A percentile compares a stretch with the other conserved stretches of the same genome.
Evolutionary conservation across 2,329 filamentous ascomycete species (phyloP).

Genomic region (Trichophyton verrucosum): DNA sequence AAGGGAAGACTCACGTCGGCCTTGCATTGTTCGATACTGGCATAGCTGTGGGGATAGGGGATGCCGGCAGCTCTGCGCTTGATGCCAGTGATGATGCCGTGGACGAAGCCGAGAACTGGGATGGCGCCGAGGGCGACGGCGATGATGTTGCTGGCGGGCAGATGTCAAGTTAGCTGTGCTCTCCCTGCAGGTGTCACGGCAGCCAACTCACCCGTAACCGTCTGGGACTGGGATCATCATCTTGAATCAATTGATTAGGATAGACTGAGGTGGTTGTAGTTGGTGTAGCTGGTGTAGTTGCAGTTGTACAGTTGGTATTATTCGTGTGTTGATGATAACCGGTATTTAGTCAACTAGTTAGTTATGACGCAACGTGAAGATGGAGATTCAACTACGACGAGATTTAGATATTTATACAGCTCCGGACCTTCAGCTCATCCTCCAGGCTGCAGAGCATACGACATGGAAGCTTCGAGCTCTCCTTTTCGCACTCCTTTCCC

Average conservation of each 20-base stretch:
- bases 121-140: conserved; percentile 43
- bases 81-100: conserved; percentile 34
- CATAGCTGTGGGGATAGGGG: conserved; percentile 48
- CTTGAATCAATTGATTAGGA: not conserved
- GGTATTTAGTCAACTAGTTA: too few relatives aligned
- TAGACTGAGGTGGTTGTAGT: not conserved
- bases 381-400: too few relatives aligned
- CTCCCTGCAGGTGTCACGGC: not conserved
- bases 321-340: too few relatives aligned
- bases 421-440: not conserved
- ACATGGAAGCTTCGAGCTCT: not conserved
- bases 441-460: not conserved
- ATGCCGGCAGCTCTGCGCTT: conserved; percentile 43
- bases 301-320: not conserved
- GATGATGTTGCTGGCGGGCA: conserved; percentile 42
- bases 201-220: conserved; percentile 35
- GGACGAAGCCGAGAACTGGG: conserved; percentile 40
- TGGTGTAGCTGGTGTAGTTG: not conserved
- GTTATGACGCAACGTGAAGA: too few relatives aligned
- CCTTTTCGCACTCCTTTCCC: not conserved
- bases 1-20: conserved; percentile 25
- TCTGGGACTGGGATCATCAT: conserved; percentile 24
- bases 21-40: conserved; percentile 42
- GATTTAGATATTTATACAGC: too few relatives aligned
- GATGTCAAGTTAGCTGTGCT: not conserved